A percentile compares a stretch with the other conserved stretches of the same genome.
Evolutionary conservation across 192 early-diverging fungal species (phyloP).

Genomic region (Backusella circina): DNA sequence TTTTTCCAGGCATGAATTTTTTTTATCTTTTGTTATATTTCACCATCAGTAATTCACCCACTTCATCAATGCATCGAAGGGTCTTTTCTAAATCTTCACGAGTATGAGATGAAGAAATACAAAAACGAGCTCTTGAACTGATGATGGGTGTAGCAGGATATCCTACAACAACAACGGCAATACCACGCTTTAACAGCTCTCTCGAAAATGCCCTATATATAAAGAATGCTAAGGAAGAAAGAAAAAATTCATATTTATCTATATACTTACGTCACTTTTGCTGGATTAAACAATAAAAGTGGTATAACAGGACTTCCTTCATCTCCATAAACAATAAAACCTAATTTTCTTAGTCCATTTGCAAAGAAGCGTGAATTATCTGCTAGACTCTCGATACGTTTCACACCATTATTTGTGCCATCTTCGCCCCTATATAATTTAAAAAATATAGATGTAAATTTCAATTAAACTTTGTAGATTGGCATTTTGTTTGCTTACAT

Average conservation of each 20-base stretch:
- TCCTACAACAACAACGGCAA: slow-evolving; percentile 95
- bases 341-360: slow-evolving; percentile 65
- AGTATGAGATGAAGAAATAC: slow-evolving; percentile 91
- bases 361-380: slow-evolving; percentile 77
- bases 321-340: slow-evolving; percentile 85
- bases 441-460: background rate
- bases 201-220: slow-evolving; percentile 78
- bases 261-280: slow-evolving; percentile 73
- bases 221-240: background rate
- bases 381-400: slow-evolving; percentile 73
- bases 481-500: slow-evolving; percentile 15
- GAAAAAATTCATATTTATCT: too few relatives aligned
- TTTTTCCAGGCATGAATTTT: background rate
- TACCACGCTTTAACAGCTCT: slow-evolving; percentile 81
- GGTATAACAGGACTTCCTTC: slow-evolving; percentile 83
- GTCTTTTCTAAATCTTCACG: slow-evolving; percentile 79
- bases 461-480: background rate
- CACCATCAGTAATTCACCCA: slow-evolving; percentile 68
- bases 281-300: slow-evolving; percentile 79
- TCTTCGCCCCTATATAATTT: slow-evolving; percentile 48
- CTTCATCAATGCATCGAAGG: slow-evolving; percentile 64
- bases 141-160: slow-evolving; percentile 98
- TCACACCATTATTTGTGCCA: slow-evolving; percentile 69
- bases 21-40: slow-evolving; percentile 36
- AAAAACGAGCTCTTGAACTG: slow-evolving; percentile 90